phyloP scores from a whole-genome alignment of 768 basidiomycete genomes.

The Pleurotus salmoneostramineus region DNA sequence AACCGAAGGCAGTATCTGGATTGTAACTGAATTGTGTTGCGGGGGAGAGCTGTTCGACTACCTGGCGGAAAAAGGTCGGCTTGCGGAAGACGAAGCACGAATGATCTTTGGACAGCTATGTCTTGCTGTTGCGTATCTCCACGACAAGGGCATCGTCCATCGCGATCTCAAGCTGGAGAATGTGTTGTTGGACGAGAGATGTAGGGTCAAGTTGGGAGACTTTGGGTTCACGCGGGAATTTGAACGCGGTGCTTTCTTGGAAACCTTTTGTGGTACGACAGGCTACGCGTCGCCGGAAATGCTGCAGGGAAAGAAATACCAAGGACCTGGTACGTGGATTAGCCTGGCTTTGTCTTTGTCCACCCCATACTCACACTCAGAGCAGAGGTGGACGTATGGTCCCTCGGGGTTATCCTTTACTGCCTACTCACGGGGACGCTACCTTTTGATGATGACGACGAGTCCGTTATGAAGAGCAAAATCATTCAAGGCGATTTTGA shows the following conservation, averaged over 20 bases:
- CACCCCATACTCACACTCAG: constrained; percentile 10
- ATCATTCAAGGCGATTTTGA: constrained; percentile 87
- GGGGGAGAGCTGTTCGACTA: constrained; percentile 99
- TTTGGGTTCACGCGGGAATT: constrained; percentile 95
- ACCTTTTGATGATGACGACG: constrained; percentile 90
- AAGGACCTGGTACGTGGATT: constrained; percentile 72
- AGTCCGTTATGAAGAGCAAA: constrained; percentile 74
- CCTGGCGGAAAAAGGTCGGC: constrained; percentile 88
- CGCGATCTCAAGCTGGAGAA: constrained; percentile 97
- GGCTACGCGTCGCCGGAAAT: constrained; percentile 94
- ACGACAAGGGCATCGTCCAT: constrained; percentile 91
- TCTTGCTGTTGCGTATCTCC: constrained; percentile 90
- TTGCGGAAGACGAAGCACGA: constrained; percentile 80
- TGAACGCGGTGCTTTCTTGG: constrained; percentile 72
- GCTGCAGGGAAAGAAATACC: constrained; percentile 82
- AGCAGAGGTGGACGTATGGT: constrained; percentile 94
- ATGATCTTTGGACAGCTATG: constrained; percentile 95
- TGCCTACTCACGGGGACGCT: constrained; percentile 85
- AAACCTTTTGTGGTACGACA: constrained; percentile 94
- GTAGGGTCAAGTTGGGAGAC: constrained; percentile 90
- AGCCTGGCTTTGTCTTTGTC: not conserved
- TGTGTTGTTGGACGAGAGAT: constrained; percentile 85
- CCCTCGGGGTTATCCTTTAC: constrained; percentile 88
- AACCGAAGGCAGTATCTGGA: constrained; percentile 94
- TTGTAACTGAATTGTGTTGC: constrained; percentile 93